These are phyloP conservation scores for Bryum argenteum DNA, from an alignment of 225 moss, liverwort and hornwort species.

Conservation along the genomic window DNA sequence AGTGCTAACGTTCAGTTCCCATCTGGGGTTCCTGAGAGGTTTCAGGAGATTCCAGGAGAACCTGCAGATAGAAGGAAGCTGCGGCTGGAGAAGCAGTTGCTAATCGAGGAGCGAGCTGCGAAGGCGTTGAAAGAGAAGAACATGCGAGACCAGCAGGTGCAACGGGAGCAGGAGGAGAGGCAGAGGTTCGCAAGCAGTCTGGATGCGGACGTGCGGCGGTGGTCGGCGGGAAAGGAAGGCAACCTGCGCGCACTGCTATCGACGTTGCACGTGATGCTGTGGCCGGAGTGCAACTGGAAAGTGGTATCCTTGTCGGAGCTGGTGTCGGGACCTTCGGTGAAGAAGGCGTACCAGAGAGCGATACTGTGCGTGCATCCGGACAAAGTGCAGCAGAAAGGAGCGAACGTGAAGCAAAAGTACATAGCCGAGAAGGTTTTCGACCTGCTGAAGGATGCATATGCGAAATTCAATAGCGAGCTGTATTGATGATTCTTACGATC, in stretches of 20 bases:
- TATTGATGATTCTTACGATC: slow-evolving; percentile 22
- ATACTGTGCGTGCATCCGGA: slow-evolving; percentile 92
- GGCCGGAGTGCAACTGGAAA: slow-evolving; percentile 97
- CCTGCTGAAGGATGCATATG: slow-evolving; percentile 64
- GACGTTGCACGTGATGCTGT: slow-evolving; percentile 80
- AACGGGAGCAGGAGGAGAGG: slow-evolving; percentile 86
- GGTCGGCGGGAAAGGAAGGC: slow-evolving; percentile 94
- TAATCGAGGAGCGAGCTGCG: slow-evolving; percentile 84
- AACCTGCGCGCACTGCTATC: slow-evolving; percentile 90
- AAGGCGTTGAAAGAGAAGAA: slow-evolving; percentile 83
- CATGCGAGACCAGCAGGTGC: slow-evolving; percentile 83
- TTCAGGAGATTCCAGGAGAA: slow-evolving; percentile 67
- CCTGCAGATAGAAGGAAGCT: slow-evolving; percentile 51
- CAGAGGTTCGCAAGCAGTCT: slow-evolving; percentile 71
- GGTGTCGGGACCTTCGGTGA: slow-evolving; percentile 70
- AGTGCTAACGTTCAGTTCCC: slow-evolving; percentile 48
- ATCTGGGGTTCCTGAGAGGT: slow-evolving; percentile 41
- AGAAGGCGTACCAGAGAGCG: slow-evolving; percentile 85
- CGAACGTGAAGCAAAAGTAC: slow-evolving; percentile 80
- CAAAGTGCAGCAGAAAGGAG: slow-evolving; percentile 94
- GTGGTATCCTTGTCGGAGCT: slow-evolving; percentile 74
- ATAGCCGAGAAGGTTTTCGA: slow-evolving; percentile 84
- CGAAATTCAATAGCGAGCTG: slow-evolving; percentile 54
- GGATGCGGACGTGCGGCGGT: slow-evolving; percentile 89
- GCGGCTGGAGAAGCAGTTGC: slow-evolving; percentile 67